Conservation (phyloP, 148 eudicot genomes). For the Rhododendron henanense region DNA sequence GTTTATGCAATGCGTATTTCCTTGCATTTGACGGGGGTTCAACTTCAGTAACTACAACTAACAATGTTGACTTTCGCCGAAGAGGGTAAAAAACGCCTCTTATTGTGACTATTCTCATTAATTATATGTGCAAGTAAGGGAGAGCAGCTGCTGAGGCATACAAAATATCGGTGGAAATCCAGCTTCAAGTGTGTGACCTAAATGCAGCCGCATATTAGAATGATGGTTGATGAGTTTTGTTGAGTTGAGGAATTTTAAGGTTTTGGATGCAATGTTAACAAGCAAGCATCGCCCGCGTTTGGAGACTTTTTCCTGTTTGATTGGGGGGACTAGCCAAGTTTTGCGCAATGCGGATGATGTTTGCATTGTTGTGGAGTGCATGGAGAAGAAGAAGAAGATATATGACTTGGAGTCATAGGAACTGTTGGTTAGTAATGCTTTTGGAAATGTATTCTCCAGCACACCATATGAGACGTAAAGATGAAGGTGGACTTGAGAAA, state of each 20-base stretch:
- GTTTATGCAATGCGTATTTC: constrained; percentile 19
- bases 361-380: not conserved
- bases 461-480: too few relatives aligned
- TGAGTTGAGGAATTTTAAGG: constrained; percentile 44
- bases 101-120: not conserved
- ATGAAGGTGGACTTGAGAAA: not conserved
- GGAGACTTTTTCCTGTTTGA: not conserved
- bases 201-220: constrained; percentile 45
- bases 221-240: constrained; percentile 77
- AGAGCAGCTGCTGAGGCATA: constrained; percentile 43
- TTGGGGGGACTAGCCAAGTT: too few relatives aligned
- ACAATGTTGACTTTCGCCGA: not conserved
- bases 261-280: constrained; percentile 25
- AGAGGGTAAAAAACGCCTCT: not conserved
- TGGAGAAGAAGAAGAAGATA: not conserved
- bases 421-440: not conserved
- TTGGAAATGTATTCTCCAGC: too few relatives aligned
- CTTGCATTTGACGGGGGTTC: not conserved
- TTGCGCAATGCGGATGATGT: not conserved
- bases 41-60: not conserved
- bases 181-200: constrained; percentile 19
- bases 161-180: constrained; percentile 78
- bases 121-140: not conserved
- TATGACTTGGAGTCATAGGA: not conserved
- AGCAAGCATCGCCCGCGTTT: not conserved